phyloP scores from a whole-genome alignment of 495 filamentous ascomycete species.

The Apodospora peruviana region DNA sequence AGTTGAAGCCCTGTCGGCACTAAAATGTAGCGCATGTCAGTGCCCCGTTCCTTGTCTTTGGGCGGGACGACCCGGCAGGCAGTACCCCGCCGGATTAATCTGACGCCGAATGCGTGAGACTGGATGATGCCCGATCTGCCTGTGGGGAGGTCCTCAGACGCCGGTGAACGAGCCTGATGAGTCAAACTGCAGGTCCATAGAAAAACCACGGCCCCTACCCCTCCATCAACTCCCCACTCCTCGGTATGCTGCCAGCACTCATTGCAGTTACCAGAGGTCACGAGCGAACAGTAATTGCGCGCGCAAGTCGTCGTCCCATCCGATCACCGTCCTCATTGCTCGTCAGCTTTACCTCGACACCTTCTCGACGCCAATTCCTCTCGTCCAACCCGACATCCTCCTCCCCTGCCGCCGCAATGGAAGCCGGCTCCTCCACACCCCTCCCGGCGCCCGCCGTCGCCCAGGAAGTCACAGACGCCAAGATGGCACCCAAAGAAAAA shows the following conservation, averaged over 20 bases:
- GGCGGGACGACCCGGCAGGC: too few species aligned
- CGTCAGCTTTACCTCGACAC: not conserved
- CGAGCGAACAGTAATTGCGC: conserved; percentile 1
- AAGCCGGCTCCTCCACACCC: not conserved
- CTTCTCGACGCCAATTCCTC: not conserved
- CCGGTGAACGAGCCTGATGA: not conserved
- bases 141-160: too few species aligned
- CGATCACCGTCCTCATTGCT: not conserved
- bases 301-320: not conserved
- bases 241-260: not conserved
- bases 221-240: not conserved
- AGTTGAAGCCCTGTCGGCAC: too few species aligned
- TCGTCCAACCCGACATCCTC: not conserved
- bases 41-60: too few species aligned
- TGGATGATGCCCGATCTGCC: too few species aligned
- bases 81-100: not conserved
- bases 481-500: conserved; percentile 1
- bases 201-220: not conserved
- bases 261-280: not conserved
- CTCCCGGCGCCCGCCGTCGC: not conserved
- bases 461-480: not conserved
- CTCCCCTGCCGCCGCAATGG: not conserved
- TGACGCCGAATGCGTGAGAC: not conserved
- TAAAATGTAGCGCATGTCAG: too few species aligned
- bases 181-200: too few species aligned